These are phyloP conservation scores for Teratosphaeria viscida DNA, from an alignment of 2,329 filamentous ascomycete genomes.

Conservation along the genomic window DNA sequence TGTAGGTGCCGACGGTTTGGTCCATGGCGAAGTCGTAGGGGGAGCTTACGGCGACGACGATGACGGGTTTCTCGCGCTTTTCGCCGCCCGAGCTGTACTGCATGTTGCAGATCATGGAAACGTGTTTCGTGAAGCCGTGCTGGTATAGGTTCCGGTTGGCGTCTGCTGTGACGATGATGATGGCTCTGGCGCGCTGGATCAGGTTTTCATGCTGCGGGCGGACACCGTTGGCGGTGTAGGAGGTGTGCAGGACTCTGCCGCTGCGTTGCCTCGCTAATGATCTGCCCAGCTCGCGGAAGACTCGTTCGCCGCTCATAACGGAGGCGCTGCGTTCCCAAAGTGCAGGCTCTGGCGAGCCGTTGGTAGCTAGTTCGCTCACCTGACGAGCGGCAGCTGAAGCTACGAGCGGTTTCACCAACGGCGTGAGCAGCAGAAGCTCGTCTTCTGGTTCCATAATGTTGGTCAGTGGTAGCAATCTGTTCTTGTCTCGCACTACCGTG, in stretches of 20 bases:
- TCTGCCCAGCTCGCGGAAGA: conserved; percentile 81
- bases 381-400: conserved; percentile 74
- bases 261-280: conserved; percentile 77
- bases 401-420: conserved; percentile 82
- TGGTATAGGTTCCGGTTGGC: conserved; percentile 91
- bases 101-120: conserved; percentile 89
- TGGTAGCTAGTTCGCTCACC: conserved; percentile 51
- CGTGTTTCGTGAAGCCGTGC: conserved; percentile 88
- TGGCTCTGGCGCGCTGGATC: conserved; percentile 76
- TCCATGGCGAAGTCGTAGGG: conserved; percentile 97
- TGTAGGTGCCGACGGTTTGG: conserved; percentile 76
- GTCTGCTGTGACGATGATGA: conserved; percentile 86
- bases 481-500: conserved; percentile 82
- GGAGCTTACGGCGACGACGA: conserved; percentile 87
- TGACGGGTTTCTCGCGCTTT: conserved; percentile 66
- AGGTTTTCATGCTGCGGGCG: conserved; percentile 87
- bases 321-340: conserved; percentile 48
- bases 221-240: conserved; percentile 88
- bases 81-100: conserved; percentile 60
- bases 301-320: conserved; percentile 83
- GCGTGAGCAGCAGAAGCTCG: conserved; percentile 80
- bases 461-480: conserved; percentile 71
- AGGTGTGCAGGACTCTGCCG: conserved; percentile 82
- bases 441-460: conserved; percentile 74
- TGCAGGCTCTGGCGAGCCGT: conserved; percentile 45